Conservation (phyloP, 192 early-diverging fungal genomes). For the Coemansia sp. region DNA sequence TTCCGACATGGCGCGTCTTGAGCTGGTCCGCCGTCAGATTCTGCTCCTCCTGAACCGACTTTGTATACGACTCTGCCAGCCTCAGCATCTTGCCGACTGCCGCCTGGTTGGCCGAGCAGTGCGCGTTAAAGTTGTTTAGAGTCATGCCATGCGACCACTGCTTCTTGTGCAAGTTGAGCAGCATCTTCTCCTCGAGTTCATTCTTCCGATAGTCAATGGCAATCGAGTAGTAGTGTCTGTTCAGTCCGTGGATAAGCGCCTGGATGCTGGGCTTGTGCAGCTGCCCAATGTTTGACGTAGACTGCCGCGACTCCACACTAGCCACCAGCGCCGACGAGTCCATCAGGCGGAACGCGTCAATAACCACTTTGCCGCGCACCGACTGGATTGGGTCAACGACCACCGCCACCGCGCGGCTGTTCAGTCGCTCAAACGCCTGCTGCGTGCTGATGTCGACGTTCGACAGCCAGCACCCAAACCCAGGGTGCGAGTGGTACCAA, state of each 20-base stretch:
- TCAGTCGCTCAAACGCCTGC: conserved; percentile 94
- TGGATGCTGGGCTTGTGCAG: conserved; percentile 97
- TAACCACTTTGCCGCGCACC: conserved; percentile 99
- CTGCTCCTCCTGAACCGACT: conserved; percentile 96
- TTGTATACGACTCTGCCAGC: conserved; percentile 93
- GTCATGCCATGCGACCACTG: conserved; percentile 97
- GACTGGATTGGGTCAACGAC: conserved; percentile 99
- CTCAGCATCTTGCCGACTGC: conserved; percentile 86
- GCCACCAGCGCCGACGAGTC: conserved; percentile 81
- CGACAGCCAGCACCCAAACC: conserved; percentile 99
- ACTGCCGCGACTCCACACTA: conserved; percentile 93
- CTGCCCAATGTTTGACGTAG: conserved; percentile 97
- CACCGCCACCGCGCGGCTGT: conserved; percentile 92
- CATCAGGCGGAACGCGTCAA: conserved; percentile 98
- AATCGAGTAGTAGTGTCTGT: conserved; percentile 99
- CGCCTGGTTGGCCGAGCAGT: conserved; percentile 78
- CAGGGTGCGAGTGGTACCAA: conserved; percentile 99
- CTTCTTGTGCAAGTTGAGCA: conserved; percentile 98
- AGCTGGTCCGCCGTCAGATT: conserved; percentile 91
- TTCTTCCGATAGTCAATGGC: conserved; percentile 99
- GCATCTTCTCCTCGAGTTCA: conserved; percentile 98
- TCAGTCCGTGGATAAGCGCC: conserved; percentile 96
- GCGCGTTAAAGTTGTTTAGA: conserved; percentile 76
- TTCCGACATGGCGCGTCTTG: conserved; percentile 98
- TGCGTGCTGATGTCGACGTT: conserved; percentile 99